Evolutionary conservation across 208 protist genomes (phyloP), one percentile per base, ranked within the genome.

Genomic region (Trypanosoma vivax): DNA sequence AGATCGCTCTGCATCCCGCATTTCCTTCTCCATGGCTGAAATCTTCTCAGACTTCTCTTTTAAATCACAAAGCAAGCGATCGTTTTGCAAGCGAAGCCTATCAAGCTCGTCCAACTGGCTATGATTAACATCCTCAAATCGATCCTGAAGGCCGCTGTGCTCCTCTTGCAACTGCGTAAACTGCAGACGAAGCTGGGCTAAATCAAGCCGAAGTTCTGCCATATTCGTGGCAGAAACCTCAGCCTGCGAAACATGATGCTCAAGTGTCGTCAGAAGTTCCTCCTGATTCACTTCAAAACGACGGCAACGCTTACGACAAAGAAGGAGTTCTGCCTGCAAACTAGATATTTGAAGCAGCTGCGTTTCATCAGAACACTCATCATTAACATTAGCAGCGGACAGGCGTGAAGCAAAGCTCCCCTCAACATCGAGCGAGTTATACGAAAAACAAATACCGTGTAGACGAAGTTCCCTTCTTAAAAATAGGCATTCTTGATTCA

Each of bases 321-420:
- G 37, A 33, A 79, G 35, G 7, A 83, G 65, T 38, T 83, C 76
- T n/a, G 58, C 67, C 46, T 83, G 76, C 10, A 83, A 51, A 49
- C 68, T 70, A 5, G 68, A 73, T 33, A 83, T 75, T 40, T 79
- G 70, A 13, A 83, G 53, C 47, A 79, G 61, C 23, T 83, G 67
- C 9, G 76, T 60, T 14, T 70, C 53, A 31, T 83, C 76, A 5
- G 69, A 25, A 29, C 38, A 35, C 34, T 83, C 76, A 14, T 50
- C 13, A 33, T 45, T 16, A n/a, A 33, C 13, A 6, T 1, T 14
- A 50, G 3, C 48, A 6, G 7, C 30, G 10, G n/a, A n/a, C 14
- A n/a, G 2, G 11, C 6, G 3, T 16, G 34, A 9, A 33, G 41
- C 23, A 23, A 60, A 16, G 19, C 19, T 39, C 14, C 21, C 40